A percentile compares a stretch with the other conserved stretches of the same genome.
Evolutionary conservation across 306 rosid genomes (phyloP).

Genomic region (Cyamopsis tetragonoloba): DNA sequence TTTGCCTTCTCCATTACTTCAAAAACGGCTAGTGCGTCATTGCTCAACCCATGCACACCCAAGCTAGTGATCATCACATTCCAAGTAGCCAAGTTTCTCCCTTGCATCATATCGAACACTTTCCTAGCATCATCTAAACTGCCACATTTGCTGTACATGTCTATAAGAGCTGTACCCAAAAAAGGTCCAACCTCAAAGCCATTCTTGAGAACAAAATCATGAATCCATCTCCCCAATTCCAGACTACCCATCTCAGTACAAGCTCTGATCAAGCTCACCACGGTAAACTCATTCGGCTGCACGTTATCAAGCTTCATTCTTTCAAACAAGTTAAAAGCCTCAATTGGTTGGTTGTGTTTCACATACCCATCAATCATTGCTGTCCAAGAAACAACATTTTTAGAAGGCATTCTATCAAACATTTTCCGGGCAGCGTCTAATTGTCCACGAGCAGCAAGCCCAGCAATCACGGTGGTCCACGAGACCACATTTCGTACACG

Average conservation of each 20-base stretch:
- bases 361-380: conserved; percentile 65
- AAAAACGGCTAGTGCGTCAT: conserved; percentile 46
- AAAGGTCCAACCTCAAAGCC: conserved; percentile 46
- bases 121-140: conserved; percentile 46
- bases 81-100: conserved; percentile 64
- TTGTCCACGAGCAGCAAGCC: conserved; percentile 43
- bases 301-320: conserved; percentile 54
- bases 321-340: conserved; percentile 51
- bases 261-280: conserved; percentile 59
- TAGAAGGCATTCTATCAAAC: conserved; percentile 52
- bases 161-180: conserved; percentile 64
- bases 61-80: conserved; percentile 68
- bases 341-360: conserved; percentile 36
- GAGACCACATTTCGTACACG: conserved; percentile 51
- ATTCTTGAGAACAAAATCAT: conserved; percentile 44
- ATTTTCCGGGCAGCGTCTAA: conserved; percentile 37
- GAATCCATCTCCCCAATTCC: conserved; percentile 54
- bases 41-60: conserved; percentile 65
- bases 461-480: conserved; percentile 57
- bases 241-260: conserved; percentile 58
- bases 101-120: conserved; percentile 45
- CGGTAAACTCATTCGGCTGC: conserved; percentile 56
- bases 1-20: conserved; percentile 42
- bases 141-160: conserved; percentile 75
- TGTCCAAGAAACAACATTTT: conserved; percentile 73